Percentiles rank a stretch among this genome's conserved stretches.
Evolutionary conservation across 2,329 filamentous ascomycete species (phyloP).

Genomic region (Hymenotorrendiella dingleyae): DNA sequence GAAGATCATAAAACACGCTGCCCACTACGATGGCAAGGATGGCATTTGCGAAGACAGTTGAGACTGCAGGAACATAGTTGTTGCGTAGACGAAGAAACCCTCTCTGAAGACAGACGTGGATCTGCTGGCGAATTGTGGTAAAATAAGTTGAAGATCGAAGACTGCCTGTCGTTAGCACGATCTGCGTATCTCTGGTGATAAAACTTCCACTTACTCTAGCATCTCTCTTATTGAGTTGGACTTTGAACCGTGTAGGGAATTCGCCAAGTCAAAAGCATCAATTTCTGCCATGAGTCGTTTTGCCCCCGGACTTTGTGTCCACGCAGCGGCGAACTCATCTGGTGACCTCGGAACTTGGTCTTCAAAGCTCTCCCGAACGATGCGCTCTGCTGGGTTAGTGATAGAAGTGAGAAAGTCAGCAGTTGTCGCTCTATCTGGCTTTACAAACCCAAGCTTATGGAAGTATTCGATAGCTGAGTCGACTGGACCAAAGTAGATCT

Average conservation of each 20-base stretch:
- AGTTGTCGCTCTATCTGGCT: constrained; percentile 45
- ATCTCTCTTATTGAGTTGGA: background rate
- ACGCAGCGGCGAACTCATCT: constrained; percentile 46
- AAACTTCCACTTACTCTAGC: background rate
- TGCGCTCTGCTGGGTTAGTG: constrained; percentile 52
- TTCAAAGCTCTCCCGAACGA: constrained; percentile 48
- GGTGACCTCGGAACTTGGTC: constrained; percentile 43
- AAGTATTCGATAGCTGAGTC: constrained; percentile 62
- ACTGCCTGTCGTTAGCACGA: background rate
- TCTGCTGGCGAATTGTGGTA: background rate
- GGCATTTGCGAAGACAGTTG: constrained; percentile 21
- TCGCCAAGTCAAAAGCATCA: constrained; percentile 41
- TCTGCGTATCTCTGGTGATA: background rate
- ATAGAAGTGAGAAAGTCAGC: constrained; percentile 72
- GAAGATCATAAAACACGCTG: constrained; percentile 59
- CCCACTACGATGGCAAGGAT: constrained; percentile 57
- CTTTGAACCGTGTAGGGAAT: constrained; percentile 11
- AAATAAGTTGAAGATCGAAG: constrained; percentile 1
- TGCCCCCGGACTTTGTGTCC: constrained; percentile 38
- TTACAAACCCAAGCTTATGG: constrained; percentile 62
- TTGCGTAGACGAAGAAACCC: constrained; percentile 1
- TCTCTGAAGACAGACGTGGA: background rate
- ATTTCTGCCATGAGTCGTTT: constrained; percentile 40
- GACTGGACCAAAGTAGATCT: constrained; percentile 61
- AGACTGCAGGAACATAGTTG: background rate